phyloP scores from a whole-genome alignment of 2,329 filamentous ascomycete genomes.

The Apiospora arundinis region DNA sequence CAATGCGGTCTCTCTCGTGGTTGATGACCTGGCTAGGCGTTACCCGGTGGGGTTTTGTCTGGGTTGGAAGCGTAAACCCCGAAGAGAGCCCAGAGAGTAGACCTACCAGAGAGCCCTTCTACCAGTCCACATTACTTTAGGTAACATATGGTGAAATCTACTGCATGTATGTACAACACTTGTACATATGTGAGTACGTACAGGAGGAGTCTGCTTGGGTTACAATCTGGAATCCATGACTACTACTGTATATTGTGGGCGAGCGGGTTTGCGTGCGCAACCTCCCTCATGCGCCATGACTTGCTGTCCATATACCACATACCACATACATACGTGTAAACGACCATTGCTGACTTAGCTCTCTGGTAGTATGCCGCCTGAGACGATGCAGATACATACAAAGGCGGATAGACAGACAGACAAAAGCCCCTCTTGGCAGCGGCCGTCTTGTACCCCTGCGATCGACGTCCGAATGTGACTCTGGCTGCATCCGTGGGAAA shows the following conservation, averaged over 20 bases:
- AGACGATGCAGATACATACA: too few species aligned
- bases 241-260: neutral
- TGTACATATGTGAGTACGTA: neutral
- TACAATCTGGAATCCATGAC: neutral
- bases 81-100: neutral
- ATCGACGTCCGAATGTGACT: slow-evolving; percentile 11
- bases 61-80: neutral
- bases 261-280: slow-evolving; percentile 8
- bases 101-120: neutral
- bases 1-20: neutral
- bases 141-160: neutral
- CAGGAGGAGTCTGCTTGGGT: neutral
- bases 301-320: neutral
- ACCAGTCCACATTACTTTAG: neutral
- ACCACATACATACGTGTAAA: too few species aligned
- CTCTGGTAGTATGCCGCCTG: too few species aligned
- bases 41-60: neutral
- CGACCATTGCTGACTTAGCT: too few species aligned
- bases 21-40: slow-evolving; percentile 1
- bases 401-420: too few species aligned
- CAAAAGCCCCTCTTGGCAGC: neutral
- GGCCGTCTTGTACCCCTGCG: neutral
- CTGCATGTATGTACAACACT: neutral
- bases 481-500: neutral
- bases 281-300: neutral